Evolutionary conservation across 2,329 filamentous ascomycete genomes (phyloP).

Genomic region (Trichoderma koningiopsis): DNA sequence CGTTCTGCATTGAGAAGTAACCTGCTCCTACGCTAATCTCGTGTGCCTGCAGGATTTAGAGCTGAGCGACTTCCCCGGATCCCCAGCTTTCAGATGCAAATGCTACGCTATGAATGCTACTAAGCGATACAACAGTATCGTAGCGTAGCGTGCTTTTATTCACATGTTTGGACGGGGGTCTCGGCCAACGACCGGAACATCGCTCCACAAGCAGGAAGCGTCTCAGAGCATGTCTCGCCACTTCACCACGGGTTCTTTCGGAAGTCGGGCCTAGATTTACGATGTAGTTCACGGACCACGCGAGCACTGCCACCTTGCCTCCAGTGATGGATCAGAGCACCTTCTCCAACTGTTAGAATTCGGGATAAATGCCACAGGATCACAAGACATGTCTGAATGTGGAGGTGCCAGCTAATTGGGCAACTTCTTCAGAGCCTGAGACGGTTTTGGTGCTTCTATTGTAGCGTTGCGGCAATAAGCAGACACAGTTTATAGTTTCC

Average conservation of each 20-base stretch:
- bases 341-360: not conserved
- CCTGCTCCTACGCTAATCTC: not conserved
- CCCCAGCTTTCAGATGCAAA: not conserved
- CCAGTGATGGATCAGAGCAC: not conserved
- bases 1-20: conserved; percentile 10
- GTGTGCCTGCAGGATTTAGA: not conserved
- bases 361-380: not conserved
- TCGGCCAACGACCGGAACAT: not conserved
- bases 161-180: not conserved
- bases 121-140: not conserved
- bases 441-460: not conserved
- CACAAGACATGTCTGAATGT: not conserved
- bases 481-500: not conserved
- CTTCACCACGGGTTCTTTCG: not conserved
- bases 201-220: conserved; percentile 12
- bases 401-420: not conserved
- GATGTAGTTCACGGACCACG: not conserved
- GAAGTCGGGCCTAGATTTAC: not conserved
- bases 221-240: not conserved
- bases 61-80: not conserved
- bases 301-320: not conserved
- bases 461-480: not conserved
- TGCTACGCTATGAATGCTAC: conserved; percentile 8
- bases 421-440: not conserved
- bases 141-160: not conserved